A percentile compares a stretch with the other conserved stretches of the same genome.
Conservation (phyloP, 805 yeast species). For the Nakazawaea siamensis region DNA sequence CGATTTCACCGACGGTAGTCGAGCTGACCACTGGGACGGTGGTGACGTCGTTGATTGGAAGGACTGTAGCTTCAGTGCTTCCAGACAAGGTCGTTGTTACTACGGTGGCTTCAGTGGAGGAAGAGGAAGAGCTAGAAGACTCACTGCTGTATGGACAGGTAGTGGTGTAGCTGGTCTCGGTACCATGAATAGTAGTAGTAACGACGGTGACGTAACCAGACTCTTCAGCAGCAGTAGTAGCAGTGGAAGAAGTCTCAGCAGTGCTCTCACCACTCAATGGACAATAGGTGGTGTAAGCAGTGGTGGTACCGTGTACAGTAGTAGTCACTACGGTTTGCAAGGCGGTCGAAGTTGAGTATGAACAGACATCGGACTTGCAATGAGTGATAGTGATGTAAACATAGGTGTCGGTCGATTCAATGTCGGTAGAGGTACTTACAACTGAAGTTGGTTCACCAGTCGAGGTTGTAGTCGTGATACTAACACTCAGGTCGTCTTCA, state of each 20-base stretch:
- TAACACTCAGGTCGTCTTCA: background rate
- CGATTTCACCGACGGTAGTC: conserved; percentile 11
- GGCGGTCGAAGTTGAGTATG: conserved; percentile 7
- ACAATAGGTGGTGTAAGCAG: conserved; percentile 16
- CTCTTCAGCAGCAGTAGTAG: background rate
- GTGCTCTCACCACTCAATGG: conserved; percentile 14
- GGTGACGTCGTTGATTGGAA: conserved; percentile 7
- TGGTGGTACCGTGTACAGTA: conserved; percentile 13
- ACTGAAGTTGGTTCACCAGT: conserved; percentile 1
- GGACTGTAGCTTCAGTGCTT: conserved; percentile 5
- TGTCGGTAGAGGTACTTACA: conserved; percentile 7
- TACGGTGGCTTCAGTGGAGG: conserved; percentile 8
- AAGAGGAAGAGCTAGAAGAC: conserved; percentile 1
- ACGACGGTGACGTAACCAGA: background rate
- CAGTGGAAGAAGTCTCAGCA: conserved; percentile 3
- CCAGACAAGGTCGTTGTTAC: conserved; percentile 9
- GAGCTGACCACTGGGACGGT: conserved; percentile 11
- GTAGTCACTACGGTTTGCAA: conserved; percentile 12
- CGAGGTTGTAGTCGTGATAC: conserved; percentile 7
- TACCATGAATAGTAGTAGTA: background rate
- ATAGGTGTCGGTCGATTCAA: conserved; percentile 12
- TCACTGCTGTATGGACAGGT: background rate
- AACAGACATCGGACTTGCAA: conserved; percentile 10
- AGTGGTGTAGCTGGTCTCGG: background rate
- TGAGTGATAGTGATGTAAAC: conserved; percentile 14